A percentile compares a stretch with the other conserved stretches of the same genome.
These are phyloP conservation scores for Bruguiera hainesii DNA, from an alignment of 441 rosid genomes.

Conservation along the genomic window DNA sequence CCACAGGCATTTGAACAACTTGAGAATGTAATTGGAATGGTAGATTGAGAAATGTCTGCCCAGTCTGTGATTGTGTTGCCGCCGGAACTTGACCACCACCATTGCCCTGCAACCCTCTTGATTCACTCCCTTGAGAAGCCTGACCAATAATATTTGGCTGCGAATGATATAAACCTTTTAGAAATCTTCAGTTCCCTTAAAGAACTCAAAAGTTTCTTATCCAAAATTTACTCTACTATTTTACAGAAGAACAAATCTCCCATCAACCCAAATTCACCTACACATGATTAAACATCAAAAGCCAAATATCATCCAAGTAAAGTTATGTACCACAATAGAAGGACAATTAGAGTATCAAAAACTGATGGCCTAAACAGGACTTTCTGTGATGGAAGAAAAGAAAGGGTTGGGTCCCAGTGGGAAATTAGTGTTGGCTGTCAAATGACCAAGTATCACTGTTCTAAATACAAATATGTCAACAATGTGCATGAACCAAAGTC, in stretches of 20 bases:
- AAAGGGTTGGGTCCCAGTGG: neutral
- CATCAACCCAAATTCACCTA: no score
- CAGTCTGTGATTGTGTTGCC: slow-evolving; percentile 48
- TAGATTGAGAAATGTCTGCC: slow-evolving; percentile 50
- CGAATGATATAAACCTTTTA: slow-evolving; percentile 12
- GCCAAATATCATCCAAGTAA: no score
- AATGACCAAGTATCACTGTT: neutral
- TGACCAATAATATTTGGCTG: slow-evolving; percentile 53
- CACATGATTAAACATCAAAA: no score
- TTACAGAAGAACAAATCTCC: no score
- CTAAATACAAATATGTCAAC: no score
- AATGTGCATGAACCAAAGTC: no score
- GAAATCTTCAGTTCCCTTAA: neutral
- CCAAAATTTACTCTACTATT: no score
- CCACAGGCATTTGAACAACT: slow-evolving; percentile 61
- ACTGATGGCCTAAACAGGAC: neutral
- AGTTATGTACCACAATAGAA: no score
- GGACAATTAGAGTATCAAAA: neutral
- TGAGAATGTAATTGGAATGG: slow-evolving; percentile 57
- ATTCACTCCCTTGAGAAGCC: slow-evolving; percentile 50
- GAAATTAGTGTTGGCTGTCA: no score
- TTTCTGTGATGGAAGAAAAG: neutral
- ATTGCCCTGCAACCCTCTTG: slow-evolving; percentile 38
- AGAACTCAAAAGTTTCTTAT: neutral
- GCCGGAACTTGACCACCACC: slow-evolving; percentile 45